Conservation (phyloP, 1,284 basidiomycete species). For the Leccinum holopus region DNA sequence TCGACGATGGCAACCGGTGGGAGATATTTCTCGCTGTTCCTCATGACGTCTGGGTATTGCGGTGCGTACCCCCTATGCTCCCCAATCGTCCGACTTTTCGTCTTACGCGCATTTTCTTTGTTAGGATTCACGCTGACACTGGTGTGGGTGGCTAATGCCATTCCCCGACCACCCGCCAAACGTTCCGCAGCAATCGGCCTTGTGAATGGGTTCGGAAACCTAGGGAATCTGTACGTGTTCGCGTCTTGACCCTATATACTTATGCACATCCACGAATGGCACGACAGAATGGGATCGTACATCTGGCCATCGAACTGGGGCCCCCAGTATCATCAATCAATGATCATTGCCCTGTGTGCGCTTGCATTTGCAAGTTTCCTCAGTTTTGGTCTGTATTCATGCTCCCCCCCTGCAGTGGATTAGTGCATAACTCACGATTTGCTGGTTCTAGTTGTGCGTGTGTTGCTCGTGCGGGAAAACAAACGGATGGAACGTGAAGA, state of each 20-base stretch:
- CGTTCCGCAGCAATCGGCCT: slow-evolving; percentile 47
- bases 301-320: slow-evolving; percentile 52
- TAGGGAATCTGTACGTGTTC: slow-evolving; percentile 38
- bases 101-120: background rate
- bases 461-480: slow-evolving; percentile 47
- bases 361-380: slow-evolving; percentile 41
- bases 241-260: background rate
- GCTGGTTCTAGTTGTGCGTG: slow-evolving; percentile 42
- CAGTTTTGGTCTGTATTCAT: slow-evolving; percentile 36
- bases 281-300: slow-evolving; percentile 48
- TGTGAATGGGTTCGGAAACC: slow-evolving; percentile 34
- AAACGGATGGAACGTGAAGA: slow-evolving; percentile 46
- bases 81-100: background rate
- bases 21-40: slow-evolving; percentile 65
- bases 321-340: slow-evolving; percentile 51
- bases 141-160: slow-evolving; percentile 63
- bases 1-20: slow-evolving; percentile 53
- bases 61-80: slow-evolving; percentile 38
- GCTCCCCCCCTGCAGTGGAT: too few species aligned
- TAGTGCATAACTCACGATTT: background rate
- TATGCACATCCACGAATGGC: background rate
- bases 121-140: slow-evolving; percentile 58
- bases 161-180: slow-evolving; percentile 65
- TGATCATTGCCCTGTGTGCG: slow-evolving; percentile 48
- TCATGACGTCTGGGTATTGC: slow-evolving; percentile 58